Conservation (phyloP, 352 stramenopile genomes). For the Thalassiosira livingstoniorum region DNA sequence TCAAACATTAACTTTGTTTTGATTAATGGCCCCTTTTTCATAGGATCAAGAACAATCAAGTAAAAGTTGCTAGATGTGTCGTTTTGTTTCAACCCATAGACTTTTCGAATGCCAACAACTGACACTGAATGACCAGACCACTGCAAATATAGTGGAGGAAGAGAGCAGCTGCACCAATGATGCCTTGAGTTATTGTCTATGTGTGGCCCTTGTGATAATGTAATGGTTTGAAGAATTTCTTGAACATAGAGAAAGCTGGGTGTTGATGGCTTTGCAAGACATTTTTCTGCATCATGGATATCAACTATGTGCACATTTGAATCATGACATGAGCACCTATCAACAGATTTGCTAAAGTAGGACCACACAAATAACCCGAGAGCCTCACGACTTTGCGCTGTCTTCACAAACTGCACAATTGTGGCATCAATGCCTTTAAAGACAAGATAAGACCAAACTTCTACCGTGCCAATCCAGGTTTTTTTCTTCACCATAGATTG, state of each 20-base stretch:
- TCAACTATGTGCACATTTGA: too few species aligned
- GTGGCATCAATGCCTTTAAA: constrained; percentile 70
- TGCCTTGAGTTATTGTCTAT: not conserved
- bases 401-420: constrained; percentile 81
- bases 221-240: constrained; percentile 22
- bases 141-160: constrained; percentile 78
- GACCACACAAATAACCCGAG: constrained; percentile 62
- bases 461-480: constrained; percentile 73
- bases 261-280: not conserved
- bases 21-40: constrained; percentile 38
- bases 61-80: constrained; percentile 23
- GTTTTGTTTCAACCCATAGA: not conserved
- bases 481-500: constrained; percentile 51
- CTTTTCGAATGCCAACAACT: constrained; percentile 66
- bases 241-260: constrained; percentile 33
- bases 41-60: constrained; percentile 75
- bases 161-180: constrained; percentile 29
- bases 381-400: constrained; percentile 39
- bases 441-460: constrained; percentile 68
- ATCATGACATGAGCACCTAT: constrained; percentile 27
- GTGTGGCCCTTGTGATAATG: not conserved
- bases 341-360: constrained; percentile 67
- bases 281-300: not conserved
- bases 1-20: constrained; percentile 22
- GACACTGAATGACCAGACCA: constrained; percentile 82